A percentile compares a stretch with the other conserved stretches of the same genome.
Evolutionary conservation across 208 protist genomes (phyloP).

Genomic region (Angomonas ambiguus): DNA sequence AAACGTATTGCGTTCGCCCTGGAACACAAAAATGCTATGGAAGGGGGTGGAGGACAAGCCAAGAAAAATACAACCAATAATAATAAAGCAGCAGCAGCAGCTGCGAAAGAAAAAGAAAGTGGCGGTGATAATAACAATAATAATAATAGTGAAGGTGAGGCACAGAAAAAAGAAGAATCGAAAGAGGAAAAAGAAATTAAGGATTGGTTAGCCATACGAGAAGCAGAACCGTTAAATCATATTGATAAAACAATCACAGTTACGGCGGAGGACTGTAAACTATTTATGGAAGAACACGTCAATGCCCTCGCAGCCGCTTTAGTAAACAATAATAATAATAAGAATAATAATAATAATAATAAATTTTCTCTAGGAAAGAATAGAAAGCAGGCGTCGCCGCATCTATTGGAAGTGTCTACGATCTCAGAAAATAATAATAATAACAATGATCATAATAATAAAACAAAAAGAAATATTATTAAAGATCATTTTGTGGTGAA

Average conservation of each 20-base stretch:
- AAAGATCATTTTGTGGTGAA: neutral
- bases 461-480: neutral
- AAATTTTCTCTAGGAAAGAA: conserved; percentile 3
- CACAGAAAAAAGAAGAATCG: neutral
- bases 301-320: too few species aligned
- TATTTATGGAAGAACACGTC: too few species aligned
- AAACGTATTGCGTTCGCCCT: neutral
- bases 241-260: neutral
- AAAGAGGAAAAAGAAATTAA: neutral
- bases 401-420: neutral
- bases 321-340: too few species aligned
- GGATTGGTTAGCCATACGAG: too few species aligned
- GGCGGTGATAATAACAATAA: neutral
- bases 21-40: neutral
- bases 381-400: too few species aligned
- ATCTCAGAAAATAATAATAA: neutral
- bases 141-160: neutral
- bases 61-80: too few species aligned
- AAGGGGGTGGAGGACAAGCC: neutral
- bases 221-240: neutral
- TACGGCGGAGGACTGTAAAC: too few species aligned
- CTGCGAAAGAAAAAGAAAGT: too few species aligned
- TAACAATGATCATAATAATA: neutral
- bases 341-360: conserved; percentile 10
- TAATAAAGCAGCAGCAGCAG: too few species aligned